Conservation (phyloP, 306 rosid genomes). For the Hippophae rhamnoides region DNA sequence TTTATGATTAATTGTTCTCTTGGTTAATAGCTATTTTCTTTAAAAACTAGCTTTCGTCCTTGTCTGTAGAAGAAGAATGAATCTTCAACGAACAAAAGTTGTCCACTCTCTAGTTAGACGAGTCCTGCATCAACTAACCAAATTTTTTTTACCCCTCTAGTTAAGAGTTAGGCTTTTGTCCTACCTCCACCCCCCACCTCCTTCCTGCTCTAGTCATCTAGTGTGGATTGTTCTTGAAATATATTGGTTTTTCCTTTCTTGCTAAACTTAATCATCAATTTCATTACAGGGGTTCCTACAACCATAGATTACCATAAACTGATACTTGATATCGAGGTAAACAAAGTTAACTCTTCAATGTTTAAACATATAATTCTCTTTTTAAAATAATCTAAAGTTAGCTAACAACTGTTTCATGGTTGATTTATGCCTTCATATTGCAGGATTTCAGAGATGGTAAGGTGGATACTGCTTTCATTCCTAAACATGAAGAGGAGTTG, state of each 20-base stretch:
- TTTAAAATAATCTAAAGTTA: background rate
- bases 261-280: background rate
- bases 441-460: conserved; percentile 90
- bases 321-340: conserved; percentile 80
- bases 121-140: no score
- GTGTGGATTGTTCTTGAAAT: no score
- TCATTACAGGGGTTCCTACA: conserved; percentile 79
- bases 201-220: no score
- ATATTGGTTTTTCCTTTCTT: no score
- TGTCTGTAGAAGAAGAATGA: no score
- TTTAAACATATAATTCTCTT: background rate
- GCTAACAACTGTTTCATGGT: background rate
- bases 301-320: conserved; percentile 97
- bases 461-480: conserved; percentile 92
- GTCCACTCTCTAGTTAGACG: no score
- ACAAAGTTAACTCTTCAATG: background rate
- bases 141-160: no score
- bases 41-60: no score
- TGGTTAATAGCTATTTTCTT: no score
- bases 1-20: background rate
- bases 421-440: background rate
- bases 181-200: no score
- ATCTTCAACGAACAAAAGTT: no score
- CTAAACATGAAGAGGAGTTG: conserved; percentile 83
- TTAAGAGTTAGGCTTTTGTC: no score